Percentiles rank a stretch among this genome's conserved stretches.
phyloP scores from a whole-genome alignment of 2,329 filamentous ascomycete species.

The Beauveria asiatica region DNA sequence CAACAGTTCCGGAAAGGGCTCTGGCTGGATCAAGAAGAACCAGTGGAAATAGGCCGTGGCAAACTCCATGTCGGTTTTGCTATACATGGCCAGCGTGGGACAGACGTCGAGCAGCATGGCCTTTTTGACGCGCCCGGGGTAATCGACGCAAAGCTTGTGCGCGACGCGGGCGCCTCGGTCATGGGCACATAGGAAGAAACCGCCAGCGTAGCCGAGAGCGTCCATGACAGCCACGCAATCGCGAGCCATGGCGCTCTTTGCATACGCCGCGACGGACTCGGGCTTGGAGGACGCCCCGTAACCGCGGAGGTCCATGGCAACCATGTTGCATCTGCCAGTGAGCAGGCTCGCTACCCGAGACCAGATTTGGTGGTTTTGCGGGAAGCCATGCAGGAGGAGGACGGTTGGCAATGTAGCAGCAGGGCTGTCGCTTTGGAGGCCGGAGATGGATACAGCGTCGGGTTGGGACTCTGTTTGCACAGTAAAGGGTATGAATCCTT shows the following conservation, averaged over 20 bases:
- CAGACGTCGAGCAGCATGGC: conserved; percentile 43
- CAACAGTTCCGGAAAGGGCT: conserved; percentile 42
- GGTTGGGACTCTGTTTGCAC: conserved; percentile 27
- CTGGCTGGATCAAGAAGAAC: conserved; percentile 47
- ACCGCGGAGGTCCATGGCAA: conserved; percentile 41
- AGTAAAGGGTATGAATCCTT: conserved; percentile 28
- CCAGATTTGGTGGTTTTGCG: conserved; percentile 45
- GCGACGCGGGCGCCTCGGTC: conserved; percentile 49
- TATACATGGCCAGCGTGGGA: conserved; percentile 47
- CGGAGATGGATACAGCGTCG: conserved; percentile 31
- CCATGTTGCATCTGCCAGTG: conserved; percentile 29
- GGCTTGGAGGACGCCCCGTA: conserved; percentile 44
- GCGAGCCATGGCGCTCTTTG: conserved; percentile 39
- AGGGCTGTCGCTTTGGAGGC: conserved; percentile 27
- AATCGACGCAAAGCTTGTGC: conserved; percentile 44
- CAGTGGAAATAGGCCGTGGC: conserved; percentile 48
- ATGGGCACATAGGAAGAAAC: conserved; percentile 44
- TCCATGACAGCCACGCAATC: conserved; percentile 40
- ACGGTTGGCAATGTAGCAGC: conserved; percentile 27
- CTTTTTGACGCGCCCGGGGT: conserved; percentile 30
- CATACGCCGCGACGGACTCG: conserved; percentile 25
- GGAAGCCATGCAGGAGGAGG: conserved; percentile 44
- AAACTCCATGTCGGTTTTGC: conserved; percentile 31
- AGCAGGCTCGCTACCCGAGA: conserved; percentile 35
- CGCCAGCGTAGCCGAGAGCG: conserved; percentile 24